Evolutionary conservation across 768 basidiomycete genomes (phyloP).

Genomic region (Kwoniella sp.): DNA sequence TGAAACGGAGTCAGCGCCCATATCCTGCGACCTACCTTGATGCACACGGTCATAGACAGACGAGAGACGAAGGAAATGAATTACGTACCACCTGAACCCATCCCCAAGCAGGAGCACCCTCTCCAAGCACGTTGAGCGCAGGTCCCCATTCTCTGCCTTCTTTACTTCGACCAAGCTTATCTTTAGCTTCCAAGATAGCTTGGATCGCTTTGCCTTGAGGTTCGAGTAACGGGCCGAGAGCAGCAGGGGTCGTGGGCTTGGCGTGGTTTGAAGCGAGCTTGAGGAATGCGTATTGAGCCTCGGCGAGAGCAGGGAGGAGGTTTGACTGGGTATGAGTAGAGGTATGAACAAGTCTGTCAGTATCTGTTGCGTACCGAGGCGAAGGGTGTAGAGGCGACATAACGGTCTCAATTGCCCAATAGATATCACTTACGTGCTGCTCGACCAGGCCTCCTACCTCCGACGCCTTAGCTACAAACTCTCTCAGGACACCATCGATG

Average conservation of each 20-base stretch:
- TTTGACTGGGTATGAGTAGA: conserved; percentile 4
- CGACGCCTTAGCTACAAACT: conserved; percentile 72
- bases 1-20: conserved; percentile 5
- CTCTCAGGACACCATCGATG: conserved; percentile 71
- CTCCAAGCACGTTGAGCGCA: conserved; percentile 78
- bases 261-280: conserved; percentile 70
- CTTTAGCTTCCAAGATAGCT: conserved; percentile 77
- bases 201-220: conserved; percentile 74
- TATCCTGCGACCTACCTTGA: background rate
- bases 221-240: conserved; percentile 63
- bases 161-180: conserved; percentile 73
- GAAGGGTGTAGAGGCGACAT: too few species aligned
- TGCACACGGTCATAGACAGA: background rate
- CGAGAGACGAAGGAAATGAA: background rate
- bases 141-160: conserved; percentile 68
- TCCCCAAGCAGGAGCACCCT: conserved; percentile 76
- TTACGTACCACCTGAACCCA: conserved; percentile 81
- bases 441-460: conserved; percentile 71
- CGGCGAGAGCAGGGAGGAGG: conserved; percentile 66
- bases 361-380: too few species aligned
- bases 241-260: conserved; percentile 72
- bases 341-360: conserved; percentile 55
- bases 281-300: conserved; percentile 70
- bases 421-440: conserved; percentile 69
- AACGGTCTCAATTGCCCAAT: too few species aligned